These are phyloP conservation scores for Coccinonectria pachysandricola DNA, from an alignment of 2,329 filamentous ascomycete species.

Conservation along the genomic window DNA sequence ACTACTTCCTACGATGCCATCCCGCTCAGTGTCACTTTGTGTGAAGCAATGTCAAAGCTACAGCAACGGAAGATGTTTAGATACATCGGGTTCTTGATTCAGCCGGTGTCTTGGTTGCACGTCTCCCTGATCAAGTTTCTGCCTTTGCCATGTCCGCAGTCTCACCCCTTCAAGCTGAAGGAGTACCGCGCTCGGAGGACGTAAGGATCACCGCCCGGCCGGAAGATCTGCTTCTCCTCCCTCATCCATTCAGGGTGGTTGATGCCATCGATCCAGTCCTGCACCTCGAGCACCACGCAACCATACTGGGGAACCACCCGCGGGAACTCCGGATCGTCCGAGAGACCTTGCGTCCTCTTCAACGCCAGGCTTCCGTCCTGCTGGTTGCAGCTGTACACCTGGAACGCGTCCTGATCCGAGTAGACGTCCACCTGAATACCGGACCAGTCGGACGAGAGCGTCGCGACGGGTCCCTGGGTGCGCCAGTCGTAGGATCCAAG, in stretches of 20 bases:
- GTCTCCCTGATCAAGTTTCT: no score
- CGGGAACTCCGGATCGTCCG: conserved; percentile 42
- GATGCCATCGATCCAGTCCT: conserved; percentile 91
- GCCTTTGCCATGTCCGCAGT: no score
- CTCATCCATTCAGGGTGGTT: conserved; percentile 85
- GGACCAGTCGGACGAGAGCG: conserved; percentile 61
- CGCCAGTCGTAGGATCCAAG: conserved; percentile 54
- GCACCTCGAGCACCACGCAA: conserved; percentile 81
- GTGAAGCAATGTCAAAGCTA: no score
- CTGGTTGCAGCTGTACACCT: conserved; percentile 75
- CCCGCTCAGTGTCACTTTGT: no score
- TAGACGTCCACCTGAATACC: conserved; percentile 77
- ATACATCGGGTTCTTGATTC: no score
- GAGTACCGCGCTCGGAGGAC: conserved; percentile 51
- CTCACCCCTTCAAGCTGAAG: conserved; percentile 43
- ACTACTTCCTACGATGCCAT: no score
- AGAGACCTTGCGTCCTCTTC: conserved; percentile 60
- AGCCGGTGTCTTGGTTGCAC: no score
- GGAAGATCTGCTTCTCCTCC: conserved; percentile 47
- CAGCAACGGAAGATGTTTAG: no score
- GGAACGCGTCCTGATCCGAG: conserved; percentile 77
- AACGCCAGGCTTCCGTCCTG: conserved; percentile 62
- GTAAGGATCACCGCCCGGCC: conserved; percentile 48
- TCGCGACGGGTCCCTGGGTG: conserved; percentile 47
- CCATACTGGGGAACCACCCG: conserved; percentile 64